phyloP scores from a whole-genome alignment of 345 rosid species.

The Ceriops zippeliana region DNA sequence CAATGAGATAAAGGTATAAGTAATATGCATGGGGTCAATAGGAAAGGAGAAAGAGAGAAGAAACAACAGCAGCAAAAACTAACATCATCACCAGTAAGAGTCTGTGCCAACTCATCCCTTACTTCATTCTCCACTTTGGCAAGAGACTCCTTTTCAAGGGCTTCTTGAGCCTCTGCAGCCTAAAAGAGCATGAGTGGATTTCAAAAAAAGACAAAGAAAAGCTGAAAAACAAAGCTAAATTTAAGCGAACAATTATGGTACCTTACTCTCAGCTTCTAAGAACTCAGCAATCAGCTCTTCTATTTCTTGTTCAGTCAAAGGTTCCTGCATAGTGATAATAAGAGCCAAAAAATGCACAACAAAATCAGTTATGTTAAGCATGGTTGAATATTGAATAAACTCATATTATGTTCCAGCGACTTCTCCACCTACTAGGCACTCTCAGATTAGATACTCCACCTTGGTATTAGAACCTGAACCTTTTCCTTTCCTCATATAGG shows the following conservation, averaged over 20 bases:
- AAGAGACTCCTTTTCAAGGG: conserved; percentile 91
- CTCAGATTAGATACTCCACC: too few species aligned
- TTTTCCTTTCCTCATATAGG: neutral
- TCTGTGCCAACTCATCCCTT: conserved; percentile 76
- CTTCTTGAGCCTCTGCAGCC: conserved; percentile 99
- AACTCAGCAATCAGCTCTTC: conserved; percentile 79
- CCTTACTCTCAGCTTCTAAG: conserved; percentile 92
- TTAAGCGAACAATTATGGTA: conserved; percentile 32
- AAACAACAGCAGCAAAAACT: conserved; percentile 28
- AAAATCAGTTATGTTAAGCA: conserved; percentile 3
- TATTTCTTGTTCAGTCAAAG: conserved; percentile 83
- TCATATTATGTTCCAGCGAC: neutral
- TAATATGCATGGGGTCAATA: conserved; percentile 6
- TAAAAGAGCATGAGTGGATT: conserved; percentile 45
- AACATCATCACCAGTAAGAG: conserved; percentile 73
- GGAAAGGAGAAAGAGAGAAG: neutral
- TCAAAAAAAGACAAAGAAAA: conserved; percentile 11
- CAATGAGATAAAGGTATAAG: conserved; percentile 17
- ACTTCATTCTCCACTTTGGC: conserved; percentile 80
- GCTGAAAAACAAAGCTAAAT: conserved; percentile 3
- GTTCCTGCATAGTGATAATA: conserved; percentile 45
- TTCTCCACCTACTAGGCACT: too few species aligned
- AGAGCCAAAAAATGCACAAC: conserved; percentile 9
- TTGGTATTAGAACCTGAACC: too few species aligned
- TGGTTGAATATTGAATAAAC: neutral